Conservation (phyloP, 2,329 filamentous ascomycete species). For the Colletotrichum chlorophyti region DNA sequence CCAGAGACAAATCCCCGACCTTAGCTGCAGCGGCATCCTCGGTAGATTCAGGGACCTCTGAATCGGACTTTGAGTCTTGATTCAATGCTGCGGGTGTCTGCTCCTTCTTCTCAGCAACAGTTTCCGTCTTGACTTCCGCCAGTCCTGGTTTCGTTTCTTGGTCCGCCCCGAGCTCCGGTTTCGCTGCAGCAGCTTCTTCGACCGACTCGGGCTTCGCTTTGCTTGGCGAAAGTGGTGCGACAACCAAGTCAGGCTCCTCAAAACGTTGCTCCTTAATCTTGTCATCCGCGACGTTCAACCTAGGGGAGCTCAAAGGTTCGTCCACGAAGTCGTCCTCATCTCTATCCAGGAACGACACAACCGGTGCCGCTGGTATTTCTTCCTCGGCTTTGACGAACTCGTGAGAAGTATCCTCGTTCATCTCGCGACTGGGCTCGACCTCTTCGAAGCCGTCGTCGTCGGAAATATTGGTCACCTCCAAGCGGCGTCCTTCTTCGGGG, state of each 20-base stretch:
- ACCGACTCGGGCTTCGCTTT: conserved; percentile 37
- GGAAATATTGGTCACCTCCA: conserved; percentile 81
- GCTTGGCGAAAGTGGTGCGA: conserved; percentile 63
- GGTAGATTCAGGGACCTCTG: neutral
- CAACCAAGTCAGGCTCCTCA: conserved; percentile 63
- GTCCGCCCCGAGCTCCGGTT: conserved; percentile 22
- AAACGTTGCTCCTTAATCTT: conserved; percentile 58
- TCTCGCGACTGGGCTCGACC: conserved; percentile 73
- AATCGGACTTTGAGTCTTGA: neutral
- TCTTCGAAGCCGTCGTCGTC: conserved; percentile 96
- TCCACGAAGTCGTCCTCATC: conserved; percentile 80
- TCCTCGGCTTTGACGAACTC: conserved; percentile 69
- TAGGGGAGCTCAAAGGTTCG: conserved; percentile 74
- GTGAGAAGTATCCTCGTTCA: conserved; percentile 75
- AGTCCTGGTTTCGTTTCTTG: conserved; percentile 14
- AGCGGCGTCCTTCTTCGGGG: conserved; percentile 68
- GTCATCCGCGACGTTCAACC: conserved; percentile 66
- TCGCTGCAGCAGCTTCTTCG: conserved; percentile 26
- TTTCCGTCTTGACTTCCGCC: conserved; percentile 16
- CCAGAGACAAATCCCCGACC: conserved; percentile 22
- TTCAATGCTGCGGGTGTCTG: neutral
- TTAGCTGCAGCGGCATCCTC: conserved; percentile 15
- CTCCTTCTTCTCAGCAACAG: conserved; percentile 1
- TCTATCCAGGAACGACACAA: conserved; percentile 46
- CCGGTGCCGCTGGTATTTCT: conserved; percentile 46